phyloP scores from a whole-genome alignment of 2,329 filamentous ascomycete genomes.

The Penicillium psychrosexuale region DNA sequence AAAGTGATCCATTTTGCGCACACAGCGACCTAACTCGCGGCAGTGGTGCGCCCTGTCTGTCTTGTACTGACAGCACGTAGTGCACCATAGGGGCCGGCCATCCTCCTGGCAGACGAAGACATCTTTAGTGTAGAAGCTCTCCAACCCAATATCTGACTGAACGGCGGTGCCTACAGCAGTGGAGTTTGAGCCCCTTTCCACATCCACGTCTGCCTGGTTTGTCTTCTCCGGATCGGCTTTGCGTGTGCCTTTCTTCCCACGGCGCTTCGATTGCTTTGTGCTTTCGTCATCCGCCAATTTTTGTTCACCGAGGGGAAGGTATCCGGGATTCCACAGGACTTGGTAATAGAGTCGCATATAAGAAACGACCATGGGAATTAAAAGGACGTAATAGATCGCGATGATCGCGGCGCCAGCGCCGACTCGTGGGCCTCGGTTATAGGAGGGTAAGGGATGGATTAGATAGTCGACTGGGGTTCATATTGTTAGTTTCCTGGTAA shows the following conservation, averaged over 20 bases:
- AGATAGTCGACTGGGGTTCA: slow-evolving; percentile 65
- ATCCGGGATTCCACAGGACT: slow-evolving; percentile 68
- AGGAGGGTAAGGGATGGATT: slow-evolving; percentile 49
- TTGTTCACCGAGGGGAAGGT: slow-evolving; percentile 62
- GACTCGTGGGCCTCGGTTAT: slow-evolving; percentile 43
- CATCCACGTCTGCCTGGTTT: slow-evolving; percentile 20
- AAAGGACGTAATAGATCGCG: slow-evolving; percentile 67
- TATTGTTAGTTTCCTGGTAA: neutral
- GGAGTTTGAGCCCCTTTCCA: slow-evolving; percentile 27
- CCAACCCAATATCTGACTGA: slow-evolving; percentile 63
- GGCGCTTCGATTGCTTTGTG: slow-evolving; percentile 16
- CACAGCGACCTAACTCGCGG: slow-evolving; percentile 74
- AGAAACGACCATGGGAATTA: slow-evolving; percentile 62
- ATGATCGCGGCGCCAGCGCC: slow-evolving; percentile 67
- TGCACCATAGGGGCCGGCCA: slow-evolving; percentile 84
- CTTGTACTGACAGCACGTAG: slow-evolving; percentile 80
- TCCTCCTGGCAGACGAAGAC: slow-evolving; percentile 80
- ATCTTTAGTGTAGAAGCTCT: slow-evolving; percentile 76
- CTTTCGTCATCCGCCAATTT: slow-evolving; percentile 29
- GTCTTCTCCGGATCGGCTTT: slow-evolving; percentile 27
- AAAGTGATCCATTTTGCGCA: slow-evolving; percentile 90
- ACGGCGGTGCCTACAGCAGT: slow-evolving; percentile 25
- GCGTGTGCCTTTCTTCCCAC: slow-evolving; percentile 24
- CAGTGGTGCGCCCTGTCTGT: slow-evolving; percentile 85
- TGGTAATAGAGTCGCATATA: slow-evolving; percentile 70